phyloP scores from a whole-genome alignment of 345 rosid genomes.

The Eucalyptus camaldulensis region DNA sequence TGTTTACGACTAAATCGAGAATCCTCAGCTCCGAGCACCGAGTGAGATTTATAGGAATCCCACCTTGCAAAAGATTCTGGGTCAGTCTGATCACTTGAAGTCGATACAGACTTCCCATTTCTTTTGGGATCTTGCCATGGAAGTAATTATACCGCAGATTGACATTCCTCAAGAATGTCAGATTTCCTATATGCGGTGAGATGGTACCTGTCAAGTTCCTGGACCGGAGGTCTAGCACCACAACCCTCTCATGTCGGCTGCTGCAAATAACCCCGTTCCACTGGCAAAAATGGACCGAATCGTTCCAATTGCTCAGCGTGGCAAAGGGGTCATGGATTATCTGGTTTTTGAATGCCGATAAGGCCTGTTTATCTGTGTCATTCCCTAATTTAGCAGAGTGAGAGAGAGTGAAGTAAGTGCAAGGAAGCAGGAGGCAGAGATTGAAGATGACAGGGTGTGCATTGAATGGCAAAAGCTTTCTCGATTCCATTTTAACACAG shows the following conservation, averaged over 20 bases:
- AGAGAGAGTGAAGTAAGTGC: neutral
- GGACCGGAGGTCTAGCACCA: neutral
- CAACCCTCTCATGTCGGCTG: neutral
- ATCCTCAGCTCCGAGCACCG: constrained; percentile 1
- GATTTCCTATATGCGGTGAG: constrained; percentile 10
- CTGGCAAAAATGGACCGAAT: neutral
- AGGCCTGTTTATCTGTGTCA: constrained; percentile 6
- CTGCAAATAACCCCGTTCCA: constrained; percentile 14
- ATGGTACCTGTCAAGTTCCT: constrained; percentile 6
- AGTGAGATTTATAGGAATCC: constrained; percentile 4
- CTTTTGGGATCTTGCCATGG: constrained; percentile 1
- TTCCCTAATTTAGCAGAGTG: neutral
- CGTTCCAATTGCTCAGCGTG: constrained; percentile 3
- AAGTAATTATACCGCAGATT: constrained; percentile 2
- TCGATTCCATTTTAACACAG: neutral
- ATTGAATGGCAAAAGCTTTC: neutral
- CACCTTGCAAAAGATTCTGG: constrained; percentile 7
- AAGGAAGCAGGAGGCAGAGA: neutral
- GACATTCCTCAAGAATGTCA: constrained; percentile 1
- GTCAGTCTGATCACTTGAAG: neutral
- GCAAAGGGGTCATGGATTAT: neutral
- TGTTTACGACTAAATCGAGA: constrained; percentile 1
- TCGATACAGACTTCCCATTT: constrained; percentile 3
- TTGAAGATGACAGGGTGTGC: neutral
- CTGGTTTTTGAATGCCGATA: neutral